Conservation (phyloP, 352 stramenopile species). For the Phytophthora palmivora region DNA sequence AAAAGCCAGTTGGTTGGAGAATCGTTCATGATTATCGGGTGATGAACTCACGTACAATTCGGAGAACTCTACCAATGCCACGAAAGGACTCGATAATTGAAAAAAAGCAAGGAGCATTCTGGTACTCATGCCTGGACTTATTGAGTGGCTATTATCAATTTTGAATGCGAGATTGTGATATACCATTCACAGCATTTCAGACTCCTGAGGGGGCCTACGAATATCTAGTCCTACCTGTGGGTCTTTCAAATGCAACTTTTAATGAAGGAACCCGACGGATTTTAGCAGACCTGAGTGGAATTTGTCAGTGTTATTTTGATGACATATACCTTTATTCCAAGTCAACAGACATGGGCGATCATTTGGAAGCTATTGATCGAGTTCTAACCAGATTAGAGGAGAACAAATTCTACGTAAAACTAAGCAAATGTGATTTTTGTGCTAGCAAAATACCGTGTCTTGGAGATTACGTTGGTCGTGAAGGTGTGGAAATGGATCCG, state of each 20-base stretch:
- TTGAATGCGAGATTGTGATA: constrained; percentile 26
- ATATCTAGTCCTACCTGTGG: constrained; percentile 32
- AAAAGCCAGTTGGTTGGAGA: no score
- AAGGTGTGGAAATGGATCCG: constrained; percentile 17
- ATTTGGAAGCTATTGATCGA: background rate
- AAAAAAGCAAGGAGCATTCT: constrained; percentile 23
- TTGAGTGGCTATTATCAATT: constrained; percentile 36
- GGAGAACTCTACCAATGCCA: no score
- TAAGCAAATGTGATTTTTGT: constrained; percentile 30
- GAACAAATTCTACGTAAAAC: no score
- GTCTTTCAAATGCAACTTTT: constrained; percentile 22
- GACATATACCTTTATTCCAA: constrained; percentile 24
- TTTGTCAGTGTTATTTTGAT: constrained; percentile 21
- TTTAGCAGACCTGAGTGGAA: constrained; percentile 24
- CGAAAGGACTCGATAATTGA: constrained; percentile 6
- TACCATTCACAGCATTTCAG: no score
- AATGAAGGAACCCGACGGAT: background rate
- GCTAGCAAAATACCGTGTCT: constrained; percentile 31
- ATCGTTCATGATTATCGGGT: no score
- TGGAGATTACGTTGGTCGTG: constrained; percentile 29
- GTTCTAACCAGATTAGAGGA: no score
- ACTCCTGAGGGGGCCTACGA: constrained; percentile 27
- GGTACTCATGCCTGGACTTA: constrained; percentile 30
- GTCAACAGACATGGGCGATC: background rate
- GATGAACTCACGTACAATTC: no score